phyloP scores from a whole-genome alignment of 1,139 yeast genomes.

The Zygoascus sp. region DNA sequence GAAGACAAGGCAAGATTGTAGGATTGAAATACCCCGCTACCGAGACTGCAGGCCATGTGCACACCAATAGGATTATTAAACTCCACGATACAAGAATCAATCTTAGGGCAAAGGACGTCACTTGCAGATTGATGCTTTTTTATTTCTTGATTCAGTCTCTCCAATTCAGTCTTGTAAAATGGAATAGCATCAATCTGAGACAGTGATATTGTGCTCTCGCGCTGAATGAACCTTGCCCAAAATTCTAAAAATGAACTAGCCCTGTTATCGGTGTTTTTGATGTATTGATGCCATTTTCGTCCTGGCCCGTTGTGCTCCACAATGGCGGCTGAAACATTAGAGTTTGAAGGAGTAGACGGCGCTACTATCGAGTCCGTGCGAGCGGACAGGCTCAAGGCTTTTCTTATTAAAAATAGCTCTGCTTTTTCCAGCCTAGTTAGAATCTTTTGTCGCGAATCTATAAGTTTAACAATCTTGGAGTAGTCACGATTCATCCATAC shows the following conservation, averaged over 20 bases:
- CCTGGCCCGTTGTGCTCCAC: slow-evolving; percentile 21
- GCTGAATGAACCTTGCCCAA: slow-evolving; percentile 11
- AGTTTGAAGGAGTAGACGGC: not conserved
- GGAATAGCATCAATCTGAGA: slow-evolving; percentile 19
- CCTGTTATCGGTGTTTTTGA: too few species aligned
- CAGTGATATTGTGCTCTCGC: not conserved
- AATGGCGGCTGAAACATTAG: not conserved
- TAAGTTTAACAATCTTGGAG: slow-evolving; percentile 20
- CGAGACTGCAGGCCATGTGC: slow-evolving; percentile 32
- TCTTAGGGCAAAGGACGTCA: slow-evolving; percentile 18
- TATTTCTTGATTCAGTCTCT: slow-evolving; percentile 27
- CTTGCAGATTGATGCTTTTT: slow-evolving; percentile 21
- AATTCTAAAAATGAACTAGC: slow-evolving; percentile 12
- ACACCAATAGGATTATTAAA: slow-evolving; percentile 31
- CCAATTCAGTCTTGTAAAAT: slow-evolving; percentile 26
- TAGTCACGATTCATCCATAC: slow-evolving; percentile 33
- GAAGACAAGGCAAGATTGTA: not conserved
- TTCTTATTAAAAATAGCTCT: slow-evolving; percentile 15
- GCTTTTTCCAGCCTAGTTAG: slow-evolving; percentile 23
- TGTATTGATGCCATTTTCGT: slow-evolving; percentile 21
- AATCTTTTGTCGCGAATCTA: slow-evolving; percentile 19
- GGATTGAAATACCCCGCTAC: slow-evolving; percentile 16
- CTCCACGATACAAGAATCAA: slow-evolving; percentile 33
- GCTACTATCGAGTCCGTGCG: not conserved
- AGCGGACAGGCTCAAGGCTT: not conserved